Conservation (phyloP, 2,329 filamentous ascomycete genomes). For the Chaetoscypha palmicola region DNA sequence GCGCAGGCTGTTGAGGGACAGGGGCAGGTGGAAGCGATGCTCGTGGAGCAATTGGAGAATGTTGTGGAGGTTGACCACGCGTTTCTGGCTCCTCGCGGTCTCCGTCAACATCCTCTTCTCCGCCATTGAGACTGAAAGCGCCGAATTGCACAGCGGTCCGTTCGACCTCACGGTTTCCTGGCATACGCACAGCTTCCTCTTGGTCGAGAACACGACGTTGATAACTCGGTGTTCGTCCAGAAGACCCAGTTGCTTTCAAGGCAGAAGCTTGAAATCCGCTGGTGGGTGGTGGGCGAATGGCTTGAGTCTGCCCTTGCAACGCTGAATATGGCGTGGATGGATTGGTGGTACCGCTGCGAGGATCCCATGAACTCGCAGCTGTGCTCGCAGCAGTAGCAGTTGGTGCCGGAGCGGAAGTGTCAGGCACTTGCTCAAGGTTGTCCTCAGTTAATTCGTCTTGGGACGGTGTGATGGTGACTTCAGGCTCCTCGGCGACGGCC, state of each 20-base stretch:
- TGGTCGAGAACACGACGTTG: constrained; percentile 87
- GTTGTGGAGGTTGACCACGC: constrained; percentile 83
- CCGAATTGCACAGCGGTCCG: constrained; percentile 92
- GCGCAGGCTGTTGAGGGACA: constrained; percentile 38
- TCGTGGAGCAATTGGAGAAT: constrained; percentile 82
- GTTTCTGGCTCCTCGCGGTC: constrained; percentile 95
- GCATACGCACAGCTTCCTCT: constrained; percentile 97
- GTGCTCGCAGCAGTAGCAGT: constrained; percentile 86
- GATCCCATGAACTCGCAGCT: constrained; percentile 77
- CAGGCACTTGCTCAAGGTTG: constrained; percentile 86
- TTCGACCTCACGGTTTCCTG: constrained; percentile 90
- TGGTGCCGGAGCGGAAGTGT: constrained; percentile 67
- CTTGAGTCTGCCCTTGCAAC: constrained; percentile 51
- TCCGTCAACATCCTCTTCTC: constrained; percentile 82
- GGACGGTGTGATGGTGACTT: constrained; percentile 56
- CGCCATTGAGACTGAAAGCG: constrained; percentile 80
- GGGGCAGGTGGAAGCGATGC: constrained; percentile 73
- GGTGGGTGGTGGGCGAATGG: constrained; percentile 48
- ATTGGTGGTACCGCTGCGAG: constrained; percentile 51
- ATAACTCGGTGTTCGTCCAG: constrained; percentile 67
- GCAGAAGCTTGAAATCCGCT: constrained; percentile 77
- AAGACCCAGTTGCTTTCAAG: constrained; percentile 61
- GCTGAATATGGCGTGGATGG: constrained; percentile 56
- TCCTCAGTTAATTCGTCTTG: constrained; percentile 82
- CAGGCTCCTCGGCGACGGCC: constrained; percentile 26